Evolutionary conservation across 768 basidiomycete species (phyloP).

Genomic region (Rhodotorula kratochvilovae): DNA sequence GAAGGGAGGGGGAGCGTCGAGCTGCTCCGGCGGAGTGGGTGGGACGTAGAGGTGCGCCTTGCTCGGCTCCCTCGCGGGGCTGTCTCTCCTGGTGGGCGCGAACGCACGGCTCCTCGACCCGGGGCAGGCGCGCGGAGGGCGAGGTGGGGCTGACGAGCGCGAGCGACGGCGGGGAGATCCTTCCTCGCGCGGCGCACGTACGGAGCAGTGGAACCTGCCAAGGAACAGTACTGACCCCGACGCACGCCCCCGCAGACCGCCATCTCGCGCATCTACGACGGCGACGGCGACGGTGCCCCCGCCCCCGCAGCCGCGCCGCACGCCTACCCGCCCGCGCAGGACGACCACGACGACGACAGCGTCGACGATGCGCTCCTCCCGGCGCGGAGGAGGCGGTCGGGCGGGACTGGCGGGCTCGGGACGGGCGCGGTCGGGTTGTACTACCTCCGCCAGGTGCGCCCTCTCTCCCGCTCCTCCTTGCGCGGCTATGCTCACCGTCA

Average conservation of each 20-base stretch:
- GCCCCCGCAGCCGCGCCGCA: neutral
- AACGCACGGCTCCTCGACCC: neutral
- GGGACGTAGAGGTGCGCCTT: slow-evolving; percentile 27
- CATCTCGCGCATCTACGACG: slow-evolving; percentile 32
- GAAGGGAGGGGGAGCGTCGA: neutral
- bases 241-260: slow-evolving; percentile 17
- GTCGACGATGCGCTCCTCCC: slow-evolving; percentile 5
- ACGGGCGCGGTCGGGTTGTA: slow-evolving; percentile 10
- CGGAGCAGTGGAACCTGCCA: no score
- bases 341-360: neutral
- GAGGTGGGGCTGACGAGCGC: no score
- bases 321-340: neutral
- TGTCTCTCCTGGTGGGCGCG: neutral
- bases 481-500: no score
- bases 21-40: neutral
- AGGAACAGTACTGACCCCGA: no score
- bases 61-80: neutral
- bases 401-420: slow-evolving; percentile 6
- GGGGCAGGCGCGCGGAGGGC: neutral
- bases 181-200: no score
- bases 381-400: neutral
- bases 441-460: slow-evolving; percentile 26
- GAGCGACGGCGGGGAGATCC: no score
- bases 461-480: no score
- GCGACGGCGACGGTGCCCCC: neutral